Conservation (phyloP, 2,329 filamentous ascomycete species). For the Colletotrichum camelliae region DNA sequence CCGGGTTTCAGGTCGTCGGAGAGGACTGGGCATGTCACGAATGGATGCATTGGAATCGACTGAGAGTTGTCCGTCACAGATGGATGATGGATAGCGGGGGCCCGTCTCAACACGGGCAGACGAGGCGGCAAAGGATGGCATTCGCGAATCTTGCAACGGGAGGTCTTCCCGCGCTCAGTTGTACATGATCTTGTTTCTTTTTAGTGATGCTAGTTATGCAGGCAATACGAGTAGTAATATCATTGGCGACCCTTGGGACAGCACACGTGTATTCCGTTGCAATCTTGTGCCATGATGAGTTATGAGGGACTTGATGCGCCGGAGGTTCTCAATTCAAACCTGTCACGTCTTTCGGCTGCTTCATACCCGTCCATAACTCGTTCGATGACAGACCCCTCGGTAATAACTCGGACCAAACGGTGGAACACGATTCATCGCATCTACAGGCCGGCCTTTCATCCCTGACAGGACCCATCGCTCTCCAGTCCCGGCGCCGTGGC, state of each 20-base stretch:
- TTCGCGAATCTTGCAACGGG: background rate
- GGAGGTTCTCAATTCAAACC: background rate
- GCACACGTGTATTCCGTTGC: rapidly evolving
- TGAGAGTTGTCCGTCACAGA: background rate
- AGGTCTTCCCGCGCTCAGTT: background rate
- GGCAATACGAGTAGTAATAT: background rate
- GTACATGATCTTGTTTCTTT: background rate
- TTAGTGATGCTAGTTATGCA: background rate
- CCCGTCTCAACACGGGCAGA: background rate
- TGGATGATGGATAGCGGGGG: background rate
- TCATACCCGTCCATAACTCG: background rate
- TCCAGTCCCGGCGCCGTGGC: background rate
- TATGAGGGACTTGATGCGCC: background rate
- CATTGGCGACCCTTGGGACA: background rate
- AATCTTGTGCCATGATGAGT: background rate
- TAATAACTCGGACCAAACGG: background rate
- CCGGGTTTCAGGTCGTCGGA: background rate
- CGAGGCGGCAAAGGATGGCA: background rate
- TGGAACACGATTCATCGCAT: background rate
- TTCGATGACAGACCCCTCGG: background rate
- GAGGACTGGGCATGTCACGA: background rate
- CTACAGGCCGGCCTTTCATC: background rate
- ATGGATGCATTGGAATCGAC: background rate
- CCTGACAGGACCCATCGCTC: background rate
- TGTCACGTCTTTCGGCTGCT: background rate